These are phyloP conservation scores for Chenopodium album DNA, from an alignment of 148 eudicot species.

Conservation along the genomic window DNA sequence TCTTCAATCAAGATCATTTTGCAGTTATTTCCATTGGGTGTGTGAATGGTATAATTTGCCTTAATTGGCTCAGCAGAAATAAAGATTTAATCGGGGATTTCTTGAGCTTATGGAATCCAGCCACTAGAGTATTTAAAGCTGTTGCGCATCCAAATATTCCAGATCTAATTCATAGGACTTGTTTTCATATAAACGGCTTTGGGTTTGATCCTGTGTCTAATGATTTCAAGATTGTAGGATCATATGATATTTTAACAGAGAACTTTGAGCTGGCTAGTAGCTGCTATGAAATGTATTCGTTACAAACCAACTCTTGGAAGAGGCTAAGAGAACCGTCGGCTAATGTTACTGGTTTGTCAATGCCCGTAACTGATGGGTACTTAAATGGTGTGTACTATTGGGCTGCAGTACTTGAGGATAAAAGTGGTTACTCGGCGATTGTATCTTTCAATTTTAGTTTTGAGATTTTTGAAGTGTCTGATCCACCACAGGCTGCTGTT, in stretches of 20 bases:
- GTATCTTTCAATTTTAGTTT: constrained; percentile 17
- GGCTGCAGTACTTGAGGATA: neutral
- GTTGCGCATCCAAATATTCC: neutral
- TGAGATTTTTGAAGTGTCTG: constrained; percentile 8
- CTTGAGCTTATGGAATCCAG: constrained; percentile 23
- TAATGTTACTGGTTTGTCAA: neutral
- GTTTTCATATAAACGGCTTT: neutral
- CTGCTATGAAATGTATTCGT: constrained; percentile 13
- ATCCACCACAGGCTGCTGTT: constrained; percentile 8
- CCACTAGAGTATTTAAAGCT: constrained; percentile 20
- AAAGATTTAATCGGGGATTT: neutral
- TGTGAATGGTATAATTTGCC: constrained; percentile 15
- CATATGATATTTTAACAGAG: neutral
- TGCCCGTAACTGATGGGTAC: neutral
- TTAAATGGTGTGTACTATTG: constrained; percentile 17
- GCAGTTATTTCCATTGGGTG: neutral
- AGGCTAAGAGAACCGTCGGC: neutral
- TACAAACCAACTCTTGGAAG: constrained; percentile 23
- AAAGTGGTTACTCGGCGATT: neutral
- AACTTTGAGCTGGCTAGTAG: no score
- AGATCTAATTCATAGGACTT: neutral
- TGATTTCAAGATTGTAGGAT: constrained; percentile 22
- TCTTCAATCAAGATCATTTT: neutral
- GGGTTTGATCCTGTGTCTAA: constrained; percentile 14
- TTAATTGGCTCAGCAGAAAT: neutral